phyloP scores from a whole-genome alignment of 2,329 filamentous ascomycete species.

The Cercospora sesami region DNA sequence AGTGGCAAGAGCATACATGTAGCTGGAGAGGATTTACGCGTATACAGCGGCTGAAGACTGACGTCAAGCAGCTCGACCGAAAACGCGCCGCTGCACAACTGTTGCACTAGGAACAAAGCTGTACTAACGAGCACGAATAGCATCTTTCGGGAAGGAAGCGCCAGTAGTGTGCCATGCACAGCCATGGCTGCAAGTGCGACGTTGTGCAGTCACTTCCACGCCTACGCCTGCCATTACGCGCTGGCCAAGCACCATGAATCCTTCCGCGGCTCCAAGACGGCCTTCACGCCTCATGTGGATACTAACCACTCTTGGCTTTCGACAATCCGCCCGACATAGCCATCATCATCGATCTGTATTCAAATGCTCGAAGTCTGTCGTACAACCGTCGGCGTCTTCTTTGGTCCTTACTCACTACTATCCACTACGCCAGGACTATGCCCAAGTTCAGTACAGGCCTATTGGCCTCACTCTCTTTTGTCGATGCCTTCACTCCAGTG shows the following conservation, averaged over 20 bases:
- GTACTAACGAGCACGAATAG: neutral
- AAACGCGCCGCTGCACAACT: neutral
- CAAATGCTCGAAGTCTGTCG: neutral
- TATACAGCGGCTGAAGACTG: neutral
- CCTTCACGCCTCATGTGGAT: slow-evolving; percentile 1
- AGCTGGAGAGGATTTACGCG: neutral
- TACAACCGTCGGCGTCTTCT: neutral
- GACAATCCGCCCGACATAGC: neutral
- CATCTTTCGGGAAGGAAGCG: neutral
- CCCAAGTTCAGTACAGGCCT: neutral
- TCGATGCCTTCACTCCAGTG: neutral
- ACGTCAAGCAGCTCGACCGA: slow-evolving; percentile 1
- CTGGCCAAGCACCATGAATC: slow-evolving; percentile 7
- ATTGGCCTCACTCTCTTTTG: neutral
- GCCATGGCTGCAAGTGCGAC: neutral
- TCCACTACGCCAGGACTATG: neutral
- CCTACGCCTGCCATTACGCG: slow-evolving; percentile 3
- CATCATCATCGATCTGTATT: neutral
- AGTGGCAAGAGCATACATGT: neutral
- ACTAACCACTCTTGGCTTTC: slow-evolving; percentile 6
- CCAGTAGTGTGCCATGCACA: neutral
- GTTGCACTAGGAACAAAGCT: neutral
- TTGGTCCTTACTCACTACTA: neutral
- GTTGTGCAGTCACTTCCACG: neutral
- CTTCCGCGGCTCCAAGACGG: slow-evolving; percentile 7